Percentiles rank a stretch among this genome's conserved stretches.
These are phyloP conservation scores for Metschnikowia santaceciliae DNA, from an alignment of 805 yeast genomes.

Conservation along the genomic window DNA sequence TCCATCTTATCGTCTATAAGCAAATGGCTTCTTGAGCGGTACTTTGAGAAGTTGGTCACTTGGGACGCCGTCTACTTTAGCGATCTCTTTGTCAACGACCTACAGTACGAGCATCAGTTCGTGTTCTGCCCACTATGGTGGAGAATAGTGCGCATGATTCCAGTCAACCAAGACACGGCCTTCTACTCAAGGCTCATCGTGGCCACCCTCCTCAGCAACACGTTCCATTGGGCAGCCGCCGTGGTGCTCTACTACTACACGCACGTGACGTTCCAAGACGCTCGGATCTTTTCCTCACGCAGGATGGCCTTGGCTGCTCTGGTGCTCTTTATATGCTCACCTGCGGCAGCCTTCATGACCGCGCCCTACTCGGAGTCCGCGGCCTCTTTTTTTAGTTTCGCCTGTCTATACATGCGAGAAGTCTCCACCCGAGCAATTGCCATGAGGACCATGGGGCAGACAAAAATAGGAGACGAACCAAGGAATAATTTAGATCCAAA, in stretches of 20 bases:
- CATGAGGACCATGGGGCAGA: neutral
- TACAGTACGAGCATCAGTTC: constrained; percentile 80
- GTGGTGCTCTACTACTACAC: constrained; percentile 52
- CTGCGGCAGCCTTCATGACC: constrained; percentile 76
- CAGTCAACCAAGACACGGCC: neutral
- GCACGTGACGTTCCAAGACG: constrained; percentile 15
- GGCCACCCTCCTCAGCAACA: constrained; percentile 47
- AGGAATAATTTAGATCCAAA: too few relatives aligned
- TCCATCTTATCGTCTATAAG: constrained; percentile 1
- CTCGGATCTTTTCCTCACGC: constrained; percentile 17
- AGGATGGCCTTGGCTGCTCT: constrained; percentile 22
- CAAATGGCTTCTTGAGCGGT: constrained; percentile 2
- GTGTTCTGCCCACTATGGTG: constrained; percentile 85
- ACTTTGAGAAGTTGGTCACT: constrained; percentile 52
- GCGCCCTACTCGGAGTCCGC: constrained; percentile 75
- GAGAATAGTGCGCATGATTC: constrained; percentile 36
- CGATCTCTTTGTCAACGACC: constrained; percentile 48
- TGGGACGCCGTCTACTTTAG: constrained; percentile 88
- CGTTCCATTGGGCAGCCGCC: constrained; percentile 48
- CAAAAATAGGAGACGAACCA: too few relatives aligned
- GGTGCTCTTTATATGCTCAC: constrained; percentile 54
- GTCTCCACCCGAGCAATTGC: constrained; percentile 15
- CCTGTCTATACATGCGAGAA: constrained; percentile 53
- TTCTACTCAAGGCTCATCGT: constrained; percentile 14
- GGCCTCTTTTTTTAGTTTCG: constrained; percentile 57